A percentile compares a stretch with the other conserved stretches of the same genome.
Conservation (phyloP, 345 rosid species). For the Raphanus raphanistrum region DNA sequence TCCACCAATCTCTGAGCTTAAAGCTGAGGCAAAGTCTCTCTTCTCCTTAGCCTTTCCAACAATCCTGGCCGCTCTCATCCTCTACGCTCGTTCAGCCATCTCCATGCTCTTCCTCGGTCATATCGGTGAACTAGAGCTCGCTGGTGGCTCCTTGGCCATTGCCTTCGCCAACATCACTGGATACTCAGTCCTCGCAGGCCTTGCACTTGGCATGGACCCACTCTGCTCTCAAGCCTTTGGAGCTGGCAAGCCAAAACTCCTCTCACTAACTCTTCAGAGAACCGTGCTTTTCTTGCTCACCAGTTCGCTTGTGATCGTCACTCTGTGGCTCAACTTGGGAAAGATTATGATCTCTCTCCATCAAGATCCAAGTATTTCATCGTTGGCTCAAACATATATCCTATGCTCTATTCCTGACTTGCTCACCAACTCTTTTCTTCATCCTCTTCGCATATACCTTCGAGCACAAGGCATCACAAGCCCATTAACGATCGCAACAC, state of each 20-base stretch:
- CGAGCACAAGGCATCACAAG: slow-evolving; percentile 91
- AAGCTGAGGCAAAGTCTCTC: slow-evolving; percentile 62
- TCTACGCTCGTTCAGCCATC: slow-evolving; percentile 79
- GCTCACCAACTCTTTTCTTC: slow-evolving; percentile 70
- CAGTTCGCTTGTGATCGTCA: slow-evolving; percentile 59
- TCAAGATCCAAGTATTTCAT: slow-evolving; percentile 67
- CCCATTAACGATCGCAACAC: slow-evolving; percentile 71
- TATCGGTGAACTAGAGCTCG: slow-evolving; percentile 78
- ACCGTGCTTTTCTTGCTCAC: slow-evolving; percentile 67
- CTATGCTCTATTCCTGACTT: slow-evolving; percentile 86
- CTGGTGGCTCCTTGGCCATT: slow-evolving; percentile 90
- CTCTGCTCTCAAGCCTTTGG: slow-evolving; percentile 96
- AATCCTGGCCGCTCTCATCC: slow-evolving; percentile 75
- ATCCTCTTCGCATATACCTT: slow-evolving; percentile 97
- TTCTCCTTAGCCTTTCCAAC: slow-evolving; percentile 80
- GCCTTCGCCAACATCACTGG: slow-evolving; percentile 94
- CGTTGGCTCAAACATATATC: slow-evolving; percentile 64
- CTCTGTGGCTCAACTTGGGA: slow-evolving; percentile 75
- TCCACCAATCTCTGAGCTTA: slow-evolving; percentile 44
- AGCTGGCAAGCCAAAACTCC: slow-evolving; percentile 78
- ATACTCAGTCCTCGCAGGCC: slow-evolving; percentile 89
- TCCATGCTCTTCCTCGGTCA: slow-evolving; percentile 96
- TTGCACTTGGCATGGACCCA: slow-evolving; percentile 92
- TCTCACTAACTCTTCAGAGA: slow-evolving; percentile 79
- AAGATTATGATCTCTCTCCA: slow-evolving; percentile 58